A percentile compares a stretch with the other conserved stretches of the same genome.
These are phyloP conservation scores for Inga leiocalycina DNA, from an alignment of 306 rosid genomes.

Conservation along the genomic window DNA sequence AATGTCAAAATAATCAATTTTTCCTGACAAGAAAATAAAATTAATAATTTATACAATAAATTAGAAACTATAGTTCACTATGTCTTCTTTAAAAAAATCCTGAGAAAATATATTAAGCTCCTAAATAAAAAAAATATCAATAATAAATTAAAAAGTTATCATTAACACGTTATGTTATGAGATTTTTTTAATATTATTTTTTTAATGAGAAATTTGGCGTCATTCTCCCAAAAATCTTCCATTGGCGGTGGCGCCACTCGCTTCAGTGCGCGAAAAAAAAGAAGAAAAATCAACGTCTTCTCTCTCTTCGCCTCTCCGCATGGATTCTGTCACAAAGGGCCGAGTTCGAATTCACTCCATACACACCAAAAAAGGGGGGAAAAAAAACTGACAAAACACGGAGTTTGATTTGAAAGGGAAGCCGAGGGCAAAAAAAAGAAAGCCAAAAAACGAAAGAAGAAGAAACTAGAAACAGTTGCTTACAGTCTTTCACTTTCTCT, in stretches of 20 bases:
- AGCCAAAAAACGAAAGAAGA: neutral
- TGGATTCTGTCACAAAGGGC: constrained; percentile 51
- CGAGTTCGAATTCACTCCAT: neutral
- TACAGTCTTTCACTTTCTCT: constrained; percentile 59
- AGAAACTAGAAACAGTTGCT: constrained; percentile 48
- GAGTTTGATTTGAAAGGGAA: constrained; percentile 11
- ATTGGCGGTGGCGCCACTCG: too few relatives aligned
- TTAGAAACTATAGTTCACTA: neutral
- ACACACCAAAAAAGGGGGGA: neutral
- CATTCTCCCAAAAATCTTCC: too few relatives aligned
- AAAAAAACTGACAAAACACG: neutral
- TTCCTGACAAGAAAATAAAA: neutral
- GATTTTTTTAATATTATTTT: too few relatives aligned
- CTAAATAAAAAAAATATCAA: too few relatives aligned
- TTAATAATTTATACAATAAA: neutral
- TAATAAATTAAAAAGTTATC: too few relatives aligned
- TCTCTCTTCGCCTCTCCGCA: constrained; percentile 14
- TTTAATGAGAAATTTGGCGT: too few relatives aligned
- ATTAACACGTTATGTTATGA: too few relatives aligned
- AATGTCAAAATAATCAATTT: neutral
- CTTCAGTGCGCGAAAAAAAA: too few relatives aligned
- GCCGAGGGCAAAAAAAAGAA: constrained; percentile 31
- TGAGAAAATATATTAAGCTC: too few relatives aligned
- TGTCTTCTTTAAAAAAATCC: too few relatives aligned
- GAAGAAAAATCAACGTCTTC: neutral